Percentiles rank a stretch among this genome's conserved stretches.
Conservation (phyloP, 148 eudicot species). For the Agrostemma githago region DNA sequence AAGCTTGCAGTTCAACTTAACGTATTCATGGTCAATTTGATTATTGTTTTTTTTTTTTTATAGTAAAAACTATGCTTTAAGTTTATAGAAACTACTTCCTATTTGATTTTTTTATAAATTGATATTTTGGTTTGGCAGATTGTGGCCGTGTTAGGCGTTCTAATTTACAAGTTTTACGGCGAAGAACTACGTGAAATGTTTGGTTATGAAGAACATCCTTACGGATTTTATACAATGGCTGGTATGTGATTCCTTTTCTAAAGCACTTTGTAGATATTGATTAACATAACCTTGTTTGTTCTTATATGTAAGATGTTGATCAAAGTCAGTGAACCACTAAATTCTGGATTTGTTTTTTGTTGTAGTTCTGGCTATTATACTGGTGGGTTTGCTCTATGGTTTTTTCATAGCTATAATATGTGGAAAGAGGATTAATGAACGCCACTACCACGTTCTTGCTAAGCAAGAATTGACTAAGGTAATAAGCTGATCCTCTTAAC, state of each 20-base stretch:
- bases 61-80: not conserved
- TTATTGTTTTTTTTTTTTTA: not conserved
- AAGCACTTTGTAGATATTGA: not conserved
- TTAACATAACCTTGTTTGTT: not conserved
- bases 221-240: slow-evolving; percentile 93
- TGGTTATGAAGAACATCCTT: slow-evolving; percentile 96
- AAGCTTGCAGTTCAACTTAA: not conserved
- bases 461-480: slow-evolving; percentile 99
- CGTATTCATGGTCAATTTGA: not conserved
- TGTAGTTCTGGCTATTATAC: slow-evolving; percentile 81
- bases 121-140: slow-evolving; percentile 47
- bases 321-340: not conserved
- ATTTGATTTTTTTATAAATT: slow-evolving; percentile 5
- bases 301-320: not conserved
- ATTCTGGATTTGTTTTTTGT: slow-evolving; percentile 4
- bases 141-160: slow-evolving; percentile 80
- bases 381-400: slow-evolving; percentile 98
- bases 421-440: slow-evolving; percentile 93
- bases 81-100: not conserved
- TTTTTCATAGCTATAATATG: slow-evolving; percentile 97
- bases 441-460: slow-evolving; percentile 97
- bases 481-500: slow-evolving; percentile 5
- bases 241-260: slow-evolving; percentile 37
- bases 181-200: slow-evolving; percentile 97
- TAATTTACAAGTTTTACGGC: slow-evolving; percentile 89